A percentile compares a stretch with the other conserved stretches of the same genome.
phyloP scores from a whole-genome alignment of 2,329 filamentous ascomycete genomes.

The Colletotrichum australisinense region DNA sequence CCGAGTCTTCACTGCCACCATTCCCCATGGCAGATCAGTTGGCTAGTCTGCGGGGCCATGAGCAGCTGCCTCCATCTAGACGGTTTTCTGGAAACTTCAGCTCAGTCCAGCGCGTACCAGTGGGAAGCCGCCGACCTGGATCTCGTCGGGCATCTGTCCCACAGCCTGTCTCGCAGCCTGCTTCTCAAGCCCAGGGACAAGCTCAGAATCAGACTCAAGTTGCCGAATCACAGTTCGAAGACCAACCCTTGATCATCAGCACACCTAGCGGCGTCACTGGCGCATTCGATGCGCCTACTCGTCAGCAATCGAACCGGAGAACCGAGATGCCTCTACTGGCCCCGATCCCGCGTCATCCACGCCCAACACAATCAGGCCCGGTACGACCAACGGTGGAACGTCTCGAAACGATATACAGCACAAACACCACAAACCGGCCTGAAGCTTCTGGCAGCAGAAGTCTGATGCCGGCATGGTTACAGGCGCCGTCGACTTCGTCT shows the following conservation, averaged over 20 bases:
- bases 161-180: constrained; percentile 31
- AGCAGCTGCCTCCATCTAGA: constrained; percentile 51
- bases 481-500: constrained; percentile 46
- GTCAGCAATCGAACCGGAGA: constrained; percentile 45
- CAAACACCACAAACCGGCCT: constrained; percentile 25
- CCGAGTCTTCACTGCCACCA: constrained; percentile 51
- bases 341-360: constrained; percentile 64
- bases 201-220: constrained; percentile 27
- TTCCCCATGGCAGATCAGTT: constrained; percentile 53
- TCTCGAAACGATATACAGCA: constrained; percentile 66
- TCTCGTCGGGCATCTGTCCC: constrained; percentile 25
- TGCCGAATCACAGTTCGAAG: constrained; percentile 45
- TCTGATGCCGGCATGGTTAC: constrained; percentile 47
- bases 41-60: constrained; percentile 50
- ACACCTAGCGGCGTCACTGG: constrained; percentile 67
- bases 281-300: constrained; percentile 59
- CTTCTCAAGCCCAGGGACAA: constrained; percentile 16
- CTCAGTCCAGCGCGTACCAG: constrained; percentile 53
- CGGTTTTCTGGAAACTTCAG: constrained; percentile 57
- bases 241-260: constrained; percentile 70
- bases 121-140: constrained; percentile 46
- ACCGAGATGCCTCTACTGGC: constrained; percentile 61
- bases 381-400: constrained; percentile 62
- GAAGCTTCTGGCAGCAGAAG: constrained; percentile 32
- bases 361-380: constrained; percentile 46